These are phyloP conservation scores for Venturia nashicola DNA, from an alignment of 2,329 filamentous ascomycete species.

Conservation along the genomic window DNA sequence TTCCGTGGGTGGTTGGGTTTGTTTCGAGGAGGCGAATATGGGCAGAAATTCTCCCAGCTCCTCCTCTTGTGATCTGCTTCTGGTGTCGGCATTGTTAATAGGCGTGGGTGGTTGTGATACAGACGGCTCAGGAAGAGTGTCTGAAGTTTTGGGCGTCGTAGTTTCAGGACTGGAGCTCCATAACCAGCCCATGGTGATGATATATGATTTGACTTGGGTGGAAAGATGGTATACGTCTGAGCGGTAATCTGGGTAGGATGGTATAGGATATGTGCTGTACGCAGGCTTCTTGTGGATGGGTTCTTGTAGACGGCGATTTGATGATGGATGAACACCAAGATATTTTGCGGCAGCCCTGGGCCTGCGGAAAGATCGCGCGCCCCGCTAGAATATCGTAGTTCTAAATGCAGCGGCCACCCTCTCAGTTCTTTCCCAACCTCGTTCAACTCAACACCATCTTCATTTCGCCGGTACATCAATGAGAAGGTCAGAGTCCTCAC, in stretches of 20 bases:
- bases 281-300: background rate
- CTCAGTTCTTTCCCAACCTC: background rate
- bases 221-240: background rate
- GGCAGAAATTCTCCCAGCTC: conserved; percentile 7
- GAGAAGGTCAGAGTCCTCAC: no score
- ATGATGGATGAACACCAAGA: background rate
- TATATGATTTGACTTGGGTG: background rate
- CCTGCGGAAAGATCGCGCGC: no score
- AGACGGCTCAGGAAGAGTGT: background rate
- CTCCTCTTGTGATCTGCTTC: background rate
- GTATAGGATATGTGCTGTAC: background rate
- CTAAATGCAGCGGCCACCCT: no score
- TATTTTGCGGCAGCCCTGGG: background rate
- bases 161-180: background rate
- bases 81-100: background rate
- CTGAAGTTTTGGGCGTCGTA: background rate
- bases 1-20: background rate
- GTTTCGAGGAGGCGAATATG: conserved; percentile 1
- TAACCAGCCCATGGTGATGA: background rate
- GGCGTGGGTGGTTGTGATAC: background rate
- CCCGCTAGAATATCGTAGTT: no score
- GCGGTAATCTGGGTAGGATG: background rate
- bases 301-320: no score
- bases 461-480: no score
- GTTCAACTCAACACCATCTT: background rate